Evolutionary conservation across 164 flowering plant species (phyloP).

Genomic region (Amborella trichopoda): DNA sequence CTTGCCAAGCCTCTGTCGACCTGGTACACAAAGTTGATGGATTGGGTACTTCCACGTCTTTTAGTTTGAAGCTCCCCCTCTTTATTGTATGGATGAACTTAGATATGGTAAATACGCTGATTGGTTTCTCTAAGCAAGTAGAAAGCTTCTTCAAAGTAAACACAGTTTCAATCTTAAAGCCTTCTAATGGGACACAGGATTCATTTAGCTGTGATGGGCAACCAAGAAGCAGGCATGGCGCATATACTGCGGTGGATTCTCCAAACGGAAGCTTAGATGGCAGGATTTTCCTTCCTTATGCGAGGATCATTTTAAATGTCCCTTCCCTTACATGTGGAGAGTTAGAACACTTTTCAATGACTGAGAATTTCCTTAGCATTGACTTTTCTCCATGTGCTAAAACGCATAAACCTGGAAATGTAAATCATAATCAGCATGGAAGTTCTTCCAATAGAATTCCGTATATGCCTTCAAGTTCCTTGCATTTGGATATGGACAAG

Average conservation of each 20-base stretch:
- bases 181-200: slow-evolving; percentile 7
- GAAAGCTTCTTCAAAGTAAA: slow-evolving; percentile 14
- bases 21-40: slow-evolving; percentile 18
- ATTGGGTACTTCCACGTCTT: slow-evolving; percentile 21
- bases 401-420: slow-evolving; percentile 10
- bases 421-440: slow-evolving; percentile 11
- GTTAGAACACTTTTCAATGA: slow-evolving; percentile 18
- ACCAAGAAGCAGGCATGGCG: slow-evolving; percentile 8
- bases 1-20: slow-evolving; percentile 20
- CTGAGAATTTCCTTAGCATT: slow-evolving; percentile 59
- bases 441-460: slow-evolving; percentile 16
- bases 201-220: slow-evolving; percentile 14
- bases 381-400: slow-evolving; percentile 39
- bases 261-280: slow-evolving; percentile 30
- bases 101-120: slow-evolving; percentile 24
- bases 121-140: slow-evolving; percentile 32
- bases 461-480: slow-evolving; percentile 25
- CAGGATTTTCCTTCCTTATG: slow-evolving; percentile 35
- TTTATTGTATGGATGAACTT: slow-evolving; percentile 66
- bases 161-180: slow-evolving; percentile 11
- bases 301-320: slow-evolving; percentile 64
- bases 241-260: slow-evolving; percentile 11
- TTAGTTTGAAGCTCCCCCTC: slow-evolving; percentile 57
- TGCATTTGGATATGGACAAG: slow-evolving; percentile 44
- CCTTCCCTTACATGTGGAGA: slow-evolving; percentile 31